A percentile compares a stretch with the other conserved stretches of the same genome.
These are phyloP conservation scores for Silene conica DNA, from an alignment of 148 eudicot genomes.

Conservation along the genomic window DNA sequence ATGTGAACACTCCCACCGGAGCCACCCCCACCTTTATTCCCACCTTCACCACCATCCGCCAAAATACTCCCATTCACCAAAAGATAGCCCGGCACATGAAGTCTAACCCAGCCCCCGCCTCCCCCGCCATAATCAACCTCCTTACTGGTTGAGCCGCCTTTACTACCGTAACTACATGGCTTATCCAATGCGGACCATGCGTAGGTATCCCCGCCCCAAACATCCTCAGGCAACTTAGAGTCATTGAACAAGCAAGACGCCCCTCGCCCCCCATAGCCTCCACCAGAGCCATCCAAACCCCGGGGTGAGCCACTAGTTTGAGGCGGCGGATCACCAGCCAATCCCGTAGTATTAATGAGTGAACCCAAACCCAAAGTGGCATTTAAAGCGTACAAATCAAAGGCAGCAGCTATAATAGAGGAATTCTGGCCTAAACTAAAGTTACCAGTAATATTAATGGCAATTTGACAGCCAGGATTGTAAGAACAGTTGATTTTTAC, in stretches of 20 bases:
- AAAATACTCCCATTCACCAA: constrained; percentile 71
- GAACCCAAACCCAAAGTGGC: constrained; percentile 59
- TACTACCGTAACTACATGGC: constrained; percentile 93
- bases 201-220: constrained; percentile 97
- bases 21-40: constrained; percentile 88
- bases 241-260: constrained; percentile 67
- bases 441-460: constrained; percentile 62
- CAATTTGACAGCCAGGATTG: constrained; percentile 57
- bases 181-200: constrained; percentile 60
- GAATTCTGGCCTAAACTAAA: constrained; percentile 76
- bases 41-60: constrained; percentile 93
- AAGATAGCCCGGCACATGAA: constrained; percentile 36
- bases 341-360: constrained; percentile 63
- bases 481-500: constrained; percentile 49
- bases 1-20: constrained; percentile 93
- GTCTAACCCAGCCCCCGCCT: constrained; percentile 79
- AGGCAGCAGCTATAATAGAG: constrained; percentile 46
- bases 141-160: constrained; percentile 81
- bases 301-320: constrained; percentile 86
- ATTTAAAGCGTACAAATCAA: constrained; percentile 53
- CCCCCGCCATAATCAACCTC: constrained; percentile 92
- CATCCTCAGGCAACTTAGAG: constrained; percentile 65
- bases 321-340: constrained; percentile 72
- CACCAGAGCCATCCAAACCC: constrained; percentile 79
- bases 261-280: constrained; percentile 96